Base-by-base conservation (phyloP, 2,329 filamentous ascomycete genomes). In the Fusarium sp. region DNA sequence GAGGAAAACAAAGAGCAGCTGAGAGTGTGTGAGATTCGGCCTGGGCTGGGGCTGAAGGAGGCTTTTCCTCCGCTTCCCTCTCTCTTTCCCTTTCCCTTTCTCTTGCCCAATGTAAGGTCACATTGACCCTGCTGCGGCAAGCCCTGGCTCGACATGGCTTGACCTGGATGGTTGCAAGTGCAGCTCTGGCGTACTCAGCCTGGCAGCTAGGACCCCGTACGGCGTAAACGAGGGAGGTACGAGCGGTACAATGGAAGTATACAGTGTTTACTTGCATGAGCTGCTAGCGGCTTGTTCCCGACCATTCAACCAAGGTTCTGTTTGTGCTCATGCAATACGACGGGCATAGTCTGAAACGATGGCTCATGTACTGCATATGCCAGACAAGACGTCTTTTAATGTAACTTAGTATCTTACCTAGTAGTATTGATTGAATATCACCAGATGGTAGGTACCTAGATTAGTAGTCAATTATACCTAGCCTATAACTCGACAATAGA, bases 1-100 rank as follows among this genome's bases (percentile, higher is more conserved):
- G 50, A 63, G 45, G 59, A 64, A 66, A 53, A 63, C 48, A 63
- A 64, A 66, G 62, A 64, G 49, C 19, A 66, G 53, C 29, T 8
- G 28, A 55, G 41, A 52, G 36, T 32, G 36, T 32, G 47, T 38
- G 32, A 43, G 54, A 53, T 19, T 10, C 24, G 5, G 43, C 25
- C 36, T 31, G 40, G 31, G 34, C 19, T 28, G 12, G 35, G 12
- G 31, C 31, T 34, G 31, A 34, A 34, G 5, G 31, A 34, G 31
- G 12, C 31, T 12, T 34, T 34, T n/a, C 31, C 31, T 19, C 19
- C 19, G 19, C 19, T 19, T 22, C 28, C 36, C 31, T 31, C 34
- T 28, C 32, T 56, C 35, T 47, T 48, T 55, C 38, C 28, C 29
- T 41, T 43, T 28, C 29, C 40, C 9, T 43, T 28, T 28, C 26